Conservation (phyloP, 257 asterid species). For the Orobanche coerulescens region DNA sequence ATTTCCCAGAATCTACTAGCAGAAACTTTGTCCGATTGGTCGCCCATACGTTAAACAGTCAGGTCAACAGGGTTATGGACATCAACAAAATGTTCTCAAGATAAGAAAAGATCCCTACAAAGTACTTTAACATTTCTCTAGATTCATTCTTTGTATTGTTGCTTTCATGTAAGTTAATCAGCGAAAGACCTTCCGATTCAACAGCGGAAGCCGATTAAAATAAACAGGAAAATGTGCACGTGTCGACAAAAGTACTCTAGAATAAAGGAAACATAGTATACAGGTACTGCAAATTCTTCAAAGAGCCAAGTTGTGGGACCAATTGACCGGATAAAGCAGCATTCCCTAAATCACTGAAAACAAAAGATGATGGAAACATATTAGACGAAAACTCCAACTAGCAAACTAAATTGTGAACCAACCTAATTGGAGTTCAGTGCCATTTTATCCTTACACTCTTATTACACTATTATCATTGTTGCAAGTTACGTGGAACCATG, state of each 20-base stretch:
- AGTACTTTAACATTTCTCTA: neutral
- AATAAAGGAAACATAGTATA: slow-evolving; percentile 31
- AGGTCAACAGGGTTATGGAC: neutral
- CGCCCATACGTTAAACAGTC: neutral
- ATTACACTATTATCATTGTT: slow-evolving; percentile 91
- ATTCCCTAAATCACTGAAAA: slow-evolving; percentile 87
- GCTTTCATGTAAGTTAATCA: neutral
- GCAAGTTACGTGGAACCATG: slow-evolving; percentile 99
- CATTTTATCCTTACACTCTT: slow-evolving; percentile 63
- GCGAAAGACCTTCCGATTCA: neutral
- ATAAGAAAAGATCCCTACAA: neutral
- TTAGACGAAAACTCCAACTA: slow-evolving; percentile 11
- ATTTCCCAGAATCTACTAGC: neutral
- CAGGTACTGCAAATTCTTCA: slow-evolving; percentile 97
- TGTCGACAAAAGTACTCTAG: neutral
- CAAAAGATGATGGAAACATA: slow-evolving; percentile 8
- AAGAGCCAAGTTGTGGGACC: slow-evolving; percentile 84
- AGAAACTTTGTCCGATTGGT: neutral
- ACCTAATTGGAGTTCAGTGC: neutral
- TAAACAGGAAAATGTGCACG: neutral
- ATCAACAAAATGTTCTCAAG: neutral
- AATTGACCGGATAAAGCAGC: slow-evolving; percentile 93
- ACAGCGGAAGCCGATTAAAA: neutral
- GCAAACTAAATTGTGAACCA: neutral
- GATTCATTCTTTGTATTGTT: neutral